Percentiles rank a stretch among this genome's conserved stretches.
Evolutionary conservation across 164 flowering plant genomes (phyloP).

Genomic region (Tinospora cordifolia): DNA sequence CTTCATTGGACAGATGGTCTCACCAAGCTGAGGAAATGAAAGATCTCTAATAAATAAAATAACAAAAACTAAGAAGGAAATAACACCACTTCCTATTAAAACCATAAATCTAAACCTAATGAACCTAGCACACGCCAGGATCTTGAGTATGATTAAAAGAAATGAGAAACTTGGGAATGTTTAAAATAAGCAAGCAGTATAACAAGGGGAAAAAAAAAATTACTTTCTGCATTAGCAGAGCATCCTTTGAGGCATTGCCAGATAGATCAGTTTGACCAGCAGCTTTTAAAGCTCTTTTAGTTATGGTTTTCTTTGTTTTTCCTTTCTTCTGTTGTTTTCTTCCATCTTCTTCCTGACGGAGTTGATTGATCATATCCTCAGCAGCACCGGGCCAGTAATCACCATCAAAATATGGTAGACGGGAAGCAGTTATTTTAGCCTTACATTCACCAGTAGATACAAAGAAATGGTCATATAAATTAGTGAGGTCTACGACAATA

Average conservation of each 20-base stretch:
- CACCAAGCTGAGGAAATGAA: slow-evolving; percentile 68
- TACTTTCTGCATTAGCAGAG: slow-evolving; percentile 87
- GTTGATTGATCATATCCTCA: slow-evolving; percentile 81
- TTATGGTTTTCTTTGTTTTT: slow-evolving; percentile 64
- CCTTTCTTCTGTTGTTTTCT: slow-evolving; percentile 82
- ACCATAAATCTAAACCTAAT: not conserved
- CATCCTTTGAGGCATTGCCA: slow-evolving; percentile 84
- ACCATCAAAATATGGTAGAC: slow-evolving; percentile 97
- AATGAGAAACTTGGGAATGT: not conserved
- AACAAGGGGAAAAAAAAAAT: slow-evolving; percentile 11
- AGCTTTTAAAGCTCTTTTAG: slow-evolving; percentile 92
- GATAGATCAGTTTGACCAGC: slow-evolving; percentile 91
- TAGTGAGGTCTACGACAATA: slow-evolving; percentile 82
- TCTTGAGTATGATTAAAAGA: not conserved
- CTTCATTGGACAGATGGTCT: slow-evolving; percentile 88
- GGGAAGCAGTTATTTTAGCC: slow-evolving; percentile 92
- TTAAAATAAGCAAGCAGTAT: not conserved
- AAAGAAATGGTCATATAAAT: slow-evolving; percentile 92
- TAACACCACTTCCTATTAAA: not conserved
- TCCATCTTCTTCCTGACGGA: slow-evolving; percentile 91
- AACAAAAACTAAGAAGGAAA: not conserved
- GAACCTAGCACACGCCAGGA: not conserved
- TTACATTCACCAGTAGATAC: slow-evolving; percentile 70
- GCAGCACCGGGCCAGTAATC: slow-evolving; percentile 99
- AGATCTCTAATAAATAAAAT: not conserved